Evolutionary conservation across 2,329 filamentous ascomycete genomes (phyloP), one percentile per base, ranked within the genome.

Genomic region (Colletotrichum cordylinicola): DNA sequence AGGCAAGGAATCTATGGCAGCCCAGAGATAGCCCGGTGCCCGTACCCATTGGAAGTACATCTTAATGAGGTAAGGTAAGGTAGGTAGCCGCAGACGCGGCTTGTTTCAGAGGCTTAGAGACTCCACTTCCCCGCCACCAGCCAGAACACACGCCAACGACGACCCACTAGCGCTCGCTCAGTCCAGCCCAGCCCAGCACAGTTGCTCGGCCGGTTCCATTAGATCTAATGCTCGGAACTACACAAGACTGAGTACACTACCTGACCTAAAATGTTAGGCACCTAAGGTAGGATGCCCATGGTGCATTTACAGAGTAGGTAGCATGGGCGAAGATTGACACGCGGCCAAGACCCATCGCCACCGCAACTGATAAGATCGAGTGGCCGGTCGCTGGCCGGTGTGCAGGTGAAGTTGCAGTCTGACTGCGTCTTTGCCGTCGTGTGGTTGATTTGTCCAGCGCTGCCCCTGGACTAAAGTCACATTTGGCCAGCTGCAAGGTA

Each of bases 31-130:
- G 35, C 15, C 35, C 35, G 35, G 35, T 37, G 15, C 35, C 13
- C 6, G 35, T 39, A 39, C 15, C 15, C 24, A 55, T 21, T 29
- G 27, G 37, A 33, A 55, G 29, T 29, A 29, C 29, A 29, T 29
- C 29, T 29, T 29, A 29, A 29, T 29, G 6, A 29, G 27, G 27
- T 29, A 29, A 29, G 48, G 29, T 21, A 35, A 39, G 37, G 16
- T 43, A 43, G 31, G 52, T 31, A 75, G 68, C 56, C 58, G 33
- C 29, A 56, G 56, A 37, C 24, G 58, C 58, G 64, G 74, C 70
- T 74, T 76, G 74, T 76, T 76, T 76, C 74, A 76, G 74, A 74
- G 43, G 18, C 43, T 43, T 16, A 39, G 21, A 67, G 29, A 24
- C 21, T n/a, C 43, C 65, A 37, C 65, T 67, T 37, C 65, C 65